Evolutionary conservation across 768 basidiomycete species (phyloP).

Genomic region (Cystobasidium tubakii): DNA sequence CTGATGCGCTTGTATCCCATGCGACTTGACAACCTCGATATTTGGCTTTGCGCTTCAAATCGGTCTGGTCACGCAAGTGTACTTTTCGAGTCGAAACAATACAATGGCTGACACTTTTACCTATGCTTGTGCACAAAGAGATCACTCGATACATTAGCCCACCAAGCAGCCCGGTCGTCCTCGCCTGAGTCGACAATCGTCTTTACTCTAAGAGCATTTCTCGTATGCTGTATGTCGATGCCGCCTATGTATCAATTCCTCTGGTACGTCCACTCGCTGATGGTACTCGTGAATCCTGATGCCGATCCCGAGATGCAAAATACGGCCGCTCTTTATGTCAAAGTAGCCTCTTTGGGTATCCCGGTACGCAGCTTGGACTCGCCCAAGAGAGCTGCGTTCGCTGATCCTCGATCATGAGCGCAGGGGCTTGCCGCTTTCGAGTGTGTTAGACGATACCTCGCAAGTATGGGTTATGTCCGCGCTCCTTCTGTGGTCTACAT

Average conservation of each 20-base stretch:
- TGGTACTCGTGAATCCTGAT: background rate
- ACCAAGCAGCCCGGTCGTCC: background rate
- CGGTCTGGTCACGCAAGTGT: background rate
- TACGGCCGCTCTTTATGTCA: constrained; percentile 1
- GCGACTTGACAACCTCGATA: too few relatives aligned
- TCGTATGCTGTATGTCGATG: constrained; percentile 16
- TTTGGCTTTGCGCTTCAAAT: background rate
- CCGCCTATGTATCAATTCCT: background rate
- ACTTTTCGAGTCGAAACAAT: too few relatives aligned
- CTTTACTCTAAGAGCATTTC: background rate
- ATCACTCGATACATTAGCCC: background rate
- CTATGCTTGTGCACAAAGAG: too few relatives aligned
- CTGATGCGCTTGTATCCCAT: too few relatives aligned
- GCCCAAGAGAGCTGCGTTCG: too few relatives aligned
- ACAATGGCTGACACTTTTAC: too few relatives aligned
- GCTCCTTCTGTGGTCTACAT: constrained; percentile 9
- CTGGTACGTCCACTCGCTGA: background rate
- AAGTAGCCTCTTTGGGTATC: background rate
- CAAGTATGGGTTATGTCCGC: background rate
- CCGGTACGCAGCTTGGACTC: background rate
- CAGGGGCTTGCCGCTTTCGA: constrained; percentile 14
- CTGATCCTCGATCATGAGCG: too few relatives aligned
- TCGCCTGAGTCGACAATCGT: constrained; percentile 11
- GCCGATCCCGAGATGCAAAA: constrained; percentile 10
- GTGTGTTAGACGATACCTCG: constrained; percentile 18